Base-by-base conservation (phyloP, 2,329 filamentous ascomycete genomes). In the Botryotinia globosa region DNA sequence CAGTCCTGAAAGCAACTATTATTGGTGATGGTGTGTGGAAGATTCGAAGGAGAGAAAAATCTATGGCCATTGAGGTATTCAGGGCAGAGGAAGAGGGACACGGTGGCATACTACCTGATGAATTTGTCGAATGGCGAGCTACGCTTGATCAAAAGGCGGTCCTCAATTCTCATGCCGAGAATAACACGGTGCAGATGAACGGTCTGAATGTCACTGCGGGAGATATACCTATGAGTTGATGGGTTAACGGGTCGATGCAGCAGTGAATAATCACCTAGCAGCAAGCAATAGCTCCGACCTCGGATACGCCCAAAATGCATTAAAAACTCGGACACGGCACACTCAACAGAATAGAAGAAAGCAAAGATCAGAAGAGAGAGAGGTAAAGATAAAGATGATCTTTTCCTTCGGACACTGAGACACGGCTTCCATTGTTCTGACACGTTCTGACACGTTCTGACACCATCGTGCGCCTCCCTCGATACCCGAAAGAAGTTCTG, bases 21-120 rank as follows among this genome's bases (percentile, higher is more conserved):
- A 88, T 90, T 12, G 84, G 81, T 12, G 91, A 93, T 66, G 87
- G 89, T 56, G 90, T 97, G 3, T 98, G 94, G 92, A 88, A 90
- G 74, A 93, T 99, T 78, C 85, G 88, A 66, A 88, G 93, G 73
- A 84, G 82, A 71, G 88, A 91, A 70, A 87, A 88, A 56, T 87
- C 88, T 0, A 85, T 87, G 2, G 81, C 83, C 9, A 92, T 98
- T 74, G 92, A 96, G 77, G 87, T 97, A 0, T 91, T 88, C 81
- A 90, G 88, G 79, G 83, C 94, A 7, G 89, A 93, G 77, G 91
- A 94, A 75, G 88, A 87, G 1, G 93, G 93, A 0, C 89, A 92
- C 75, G 94, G 93, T 0, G 85, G 87, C 37, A 93, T 97, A 66
- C 83, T 97, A 58, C 92, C 91, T 4, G 87, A 90, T 34, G 88